phyloP scores from a whole-genome alignment of 192 early-diverging fungal genomes.

The Chytriomyces confervae region DNA sequence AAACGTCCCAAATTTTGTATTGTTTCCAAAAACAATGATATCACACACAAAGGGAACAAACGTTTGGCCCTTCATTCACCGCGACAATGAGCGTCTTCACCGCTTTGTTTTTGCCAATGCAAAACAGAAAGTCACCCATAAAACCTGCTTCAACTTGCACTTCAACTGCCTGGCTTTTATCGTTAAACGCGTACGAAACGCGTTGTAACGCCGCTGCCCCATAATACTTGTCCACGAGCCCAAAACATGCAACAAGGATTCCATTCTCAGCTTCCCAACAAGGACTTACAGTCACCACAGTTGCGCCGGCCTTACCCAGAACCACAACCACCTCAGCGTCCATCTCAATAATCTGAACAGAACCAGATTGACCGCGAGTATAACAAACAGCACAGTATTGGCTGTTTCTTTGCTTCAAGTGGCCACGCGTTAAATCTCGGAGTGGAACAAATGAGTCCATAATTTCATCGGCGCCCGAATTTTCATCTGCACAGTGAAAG shows the following conservation, averaged over 20 bases:
- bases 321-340: background rate
- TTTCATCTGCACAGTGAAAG: constrained; percentile 1
- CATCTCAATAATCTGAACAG: background rate
- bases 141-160: background rate
- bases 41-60: no score
- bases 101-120: no score
- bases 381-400: background rate
- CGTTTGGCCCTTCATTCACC: no score
- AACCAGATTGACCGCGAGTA: background rate
- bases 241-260: constrained; percentile 2
- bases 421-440: background rate
- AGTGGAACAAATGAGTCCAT: background rate
- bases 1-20: no score
- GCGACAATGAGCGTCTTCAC: no score
- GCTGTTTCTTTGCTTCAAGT: background rate
- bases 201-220: background rate
- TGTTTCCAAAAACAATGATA: no score
- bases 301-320: constrained; percentile 1
- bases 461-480: background rate
- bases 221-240: constrained; percentile 17
- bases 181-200: background rate
- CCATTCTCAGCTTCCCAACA: constrained; percentile 3
- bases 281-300: constrained; percentile 6
- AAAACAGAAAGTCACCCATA: background rate
- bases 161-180: background rate